Conservation (phyloP, 108 stramenopile genomes). For the Skeletonema marinoi region DNA sequence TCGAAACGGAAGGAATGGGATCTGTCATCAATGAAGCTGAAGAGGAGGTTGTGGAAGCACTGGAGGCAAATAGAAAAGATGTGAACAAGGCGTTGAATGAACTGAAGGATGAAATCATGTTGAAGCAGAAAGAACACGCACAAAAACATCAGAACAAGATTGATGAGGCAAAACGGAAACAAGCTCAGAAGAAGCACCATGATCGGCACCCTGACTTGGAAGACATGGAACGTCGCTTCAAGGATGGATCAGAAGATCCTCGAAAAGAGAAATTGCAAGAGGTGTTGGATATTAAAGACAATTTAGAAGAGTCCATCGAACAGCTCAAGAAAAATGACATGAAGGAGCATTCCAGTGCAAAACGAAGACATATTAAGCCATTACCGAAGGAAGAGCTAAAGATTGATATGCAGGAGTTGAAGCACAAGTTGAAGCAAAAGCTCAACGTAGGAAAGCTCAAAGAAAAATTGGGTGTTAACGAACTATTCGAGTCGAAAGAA, state of each 20-base stretch:
- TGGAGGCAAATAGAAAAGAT: slow-evolving; percentile 18
- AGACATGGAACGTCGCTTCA: slow-evolving; percentile 16
- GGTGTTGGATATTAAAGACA: slow-evolving; percentile 15
- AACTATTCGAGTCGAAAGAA: not conserved
- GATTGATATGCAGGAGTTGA: slow-evolving; percentile 23
- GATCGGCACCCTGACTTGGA: not conserved
- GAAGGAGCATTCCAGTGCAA: slow-evolving; percentile 9
- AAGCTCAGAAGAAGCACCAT: slow-evolving; percentile 1
- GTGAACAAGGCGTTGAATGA: slow-evolving; percentile 35
- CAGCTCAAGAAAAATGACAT: not conserved
- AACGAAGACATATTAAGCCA: slow-evolving; percentile 1
- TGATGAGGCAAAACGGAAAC: not conserved
- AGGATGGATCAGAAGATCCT: not conserved
- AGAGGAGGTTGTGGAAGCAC: slow-evolving; percentile 24
- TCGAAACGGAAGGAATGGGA: slow-evolving; percentile 15
- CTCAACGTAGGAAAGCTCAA: not conserved
- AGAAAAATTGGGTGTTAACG: slow-evolving; percentile 12
- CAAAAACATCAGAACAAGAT: not conserved
- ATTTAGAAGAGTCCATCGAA: slow-evolving; percentile 12
- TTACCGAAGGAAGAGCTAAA: slow-evolving; percentile 8
- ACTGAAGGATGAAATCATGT: slow-evolving; percentile 33
- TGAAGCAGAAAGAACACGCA: slow-evolving; percentile 10
- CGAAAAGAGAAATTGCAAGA: slow-evolving; percentile 12
- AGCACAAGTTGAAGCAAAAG: slow-evolving; percentile 17
- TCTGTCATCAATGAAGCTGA: slow-evolving; percentile 30